Evolutionary conservation across 257 asterid genomes (phyloP).

Genomic region (Coffea canephora): DNA sequence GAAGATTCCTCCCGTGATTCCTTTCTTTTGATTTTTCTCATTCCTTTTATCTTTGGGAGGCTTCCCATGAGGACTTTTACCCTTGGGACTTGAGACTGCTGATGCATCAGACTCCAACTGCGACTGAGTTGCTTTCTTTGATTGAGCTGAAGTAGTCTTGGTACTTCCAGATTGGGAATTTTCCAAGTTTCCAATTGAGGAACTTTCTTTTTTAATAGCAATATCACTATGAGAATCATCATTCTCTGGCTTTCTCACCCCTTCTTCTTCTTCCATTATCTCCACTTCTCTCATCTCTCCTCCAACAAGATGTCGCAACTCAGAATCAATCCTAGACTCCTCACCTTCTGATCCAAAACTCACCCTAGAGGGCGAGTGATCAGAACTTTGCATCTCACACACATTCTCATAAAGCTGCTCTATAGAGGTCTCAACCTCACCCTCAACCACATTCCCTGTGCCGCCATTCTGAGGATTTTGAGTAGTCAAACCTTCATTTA

Average conservation of each 20-base stretch:
- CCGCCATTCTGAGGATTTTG: slow-evolving; percentile 39
- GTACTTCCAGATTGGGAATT: slow-evolving; percentile 37
- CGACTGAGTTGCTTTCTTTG: slow-evolving; percentile 40
- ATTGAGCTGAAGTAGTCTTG: slow-evolving; percentile 36
- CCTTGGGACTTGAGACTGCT: slow-evolving; percentile 51
- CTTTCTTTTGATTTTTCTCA: slow-evolving; percentile 38
- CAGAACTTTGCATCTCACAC: slow-evolving; percentile 97
- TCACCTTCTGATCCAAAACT: slow-evolving; percentile 96
- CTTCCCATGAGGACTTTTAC: slow-evolving; percentile 40
- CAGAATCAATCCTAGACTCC: slow-evolving; percentile 85
- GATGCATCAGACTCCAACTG: slow-evolving; percentile 48
- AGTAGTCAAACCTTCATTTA: slow-evolving; percentile 28
- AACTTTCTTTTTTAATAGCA: slow-evolving; percentile 43
- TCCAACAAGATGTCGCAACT: slow-evolving; percentile 81
- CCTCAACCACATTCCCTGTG: slow-evolving; percentile 29
- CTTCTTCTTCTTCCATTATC: slow-evolving; percentile 78
- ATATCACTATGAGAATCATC: slow-evolving; percentile 39
- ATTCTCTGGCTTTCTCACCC: slow-evolving; percentile 42
- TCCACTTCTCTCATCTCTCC: slow-evolving; percentile 86
- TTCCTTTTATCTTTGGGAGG: slow-evolving; percentile 36
- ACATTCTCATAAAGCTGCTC: slow-evolving; percentile 87
- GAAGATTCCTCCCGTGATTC: slow-evolving; percentile 31
- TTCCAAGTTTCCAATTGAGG: slow-evolving; percentile 31
- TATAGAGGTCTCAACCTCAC: slow-evolving; percentile 64
- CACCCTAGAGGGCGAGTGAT: slow-evolving; percentile 82